These are phyloP conservation scores for Esteya vermicola DNA, from an alignment of 2,329 filamentous ascomycete species.

Conservation along the genomic window DNA sequence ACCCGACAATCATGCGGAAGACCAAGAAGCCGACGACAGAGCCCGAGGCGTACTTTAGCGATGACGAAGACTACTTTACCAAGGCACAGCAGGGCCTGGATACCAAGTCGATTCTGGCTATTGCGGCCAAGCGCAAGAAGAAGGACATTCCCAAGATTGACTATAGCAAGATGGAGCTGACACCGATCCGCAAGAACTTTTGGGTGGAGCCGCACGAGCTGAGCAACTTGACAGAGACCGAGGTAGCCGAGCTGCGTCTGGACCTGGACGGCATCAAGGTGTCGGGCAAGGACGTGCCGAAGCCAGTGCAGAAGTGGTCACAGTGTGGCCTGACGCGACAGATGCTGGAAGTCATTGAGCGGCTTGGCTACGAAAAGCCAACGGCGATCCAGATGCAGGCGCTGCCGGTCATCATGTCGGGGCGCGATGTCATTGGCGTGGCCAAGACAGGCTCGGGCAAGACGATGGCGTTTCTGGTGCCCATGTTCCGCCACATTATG, in stretches of 20 bases:
- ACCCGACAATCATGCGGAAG: conserved; percentile 23
- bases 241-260: conserved; percentile 65
- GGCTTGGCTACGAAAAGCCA: conserved; percentile 71
- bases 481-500: conserved; percentile 97
- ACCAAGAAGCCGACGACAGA: conserved; percentile 41
- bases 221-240: conserved; percentile 67
- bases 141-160: conserved; percentile 85
- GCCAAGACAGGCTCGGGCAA: conserved; percentile 98
- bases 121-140: conserved; percentile 64
- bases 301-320: conserved; percentile 91
- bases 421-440: conserved; percentile 87
- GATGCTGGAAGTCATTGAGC: conserved; percentile 71
- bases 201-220: conserved; percentile 85
- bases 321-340: conserved; percentile 84
- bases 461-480: conserved; percentile 86
- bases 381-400: conserved; percentile 94
- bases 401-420: conserved; percentile 88
- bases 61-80: conserved; percentile 60
- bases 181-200: conserved; percentile 84
- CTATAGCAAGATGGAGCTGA: conserved; percentile 73
- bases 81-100: conserved; percentile 32
- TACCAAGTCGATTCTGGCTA: conserved; percentile 33
- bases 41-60: conserved; percentile 77
- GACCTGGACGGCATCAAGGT: conserved; percentile 96
- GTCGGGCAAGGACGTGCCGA: conserved; percentile 73